These are phyloP conservation scores for Triglochin maritima DNA, from an alignment of 106 monocot genomes.

Conservation along the genomic window DNA sequence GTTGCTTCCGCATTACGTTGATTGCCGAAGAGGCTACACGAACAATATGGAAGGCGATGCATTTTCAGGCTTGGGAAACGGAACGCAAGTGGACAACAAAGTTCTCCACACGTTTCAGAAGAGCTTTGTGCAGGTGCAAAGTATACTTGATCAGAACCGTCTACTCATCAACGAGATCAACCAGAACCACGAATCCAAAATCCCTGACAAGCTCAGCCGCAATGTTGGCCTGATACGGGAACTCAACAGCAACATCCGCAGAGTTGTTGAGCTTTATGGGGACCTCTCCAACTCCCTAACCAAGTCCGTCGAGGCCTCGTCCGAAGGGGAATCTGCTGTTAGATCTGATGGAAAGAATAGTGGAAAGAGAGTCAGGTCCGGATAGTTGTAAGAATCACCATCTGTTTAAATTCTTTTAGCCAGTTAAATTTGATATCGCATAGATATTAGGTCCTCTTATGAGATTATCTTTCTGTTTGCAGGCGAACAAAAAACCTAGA, in stretches of 20 bases:
- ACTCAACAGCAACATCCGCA: conserved; percentile 53
- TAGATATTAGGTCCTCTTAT: too few species aligned
- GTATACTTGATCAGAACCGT: conserved; percentile 47
- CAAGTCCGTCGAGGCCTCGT: conserved; percentile 17
- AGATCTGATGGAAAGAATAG: conserved; percentile 38
- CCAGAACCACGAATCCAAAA: conserved; percentile 44
- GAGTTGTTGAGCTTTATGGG: conserved; percentile 38
- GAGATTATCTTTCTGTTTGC: too few species aligned
- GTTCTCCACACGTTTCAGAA: conserved; percentile 48
- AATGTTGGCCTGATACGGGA: conserved; percentile 35
- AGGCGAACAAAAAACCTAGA: too few species aligned
- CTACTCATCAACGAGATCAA: conserved; percentile 56
- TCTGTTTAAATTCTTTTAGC: too few species aligned
- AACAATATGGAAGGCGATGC: conserved; percentile 39
- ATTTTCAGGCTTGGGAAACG: conserved; percentile 28
- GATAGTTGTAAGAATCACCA: background rate
- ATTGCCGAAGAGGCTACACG: background rate
- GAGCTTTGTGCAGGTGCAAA: conserved; percentile 51
- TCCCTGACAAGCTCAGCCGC: conserved; percentile 33
- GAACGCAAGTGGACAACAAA: conserved; percentile 27
- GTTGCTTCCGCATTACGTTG: too few species aligned
- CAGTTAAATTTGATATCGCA: too few species aligned
- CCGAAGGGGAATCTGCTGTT: conserved; percentile 20
- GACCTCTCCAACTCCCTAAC: conserved; percentile 36
- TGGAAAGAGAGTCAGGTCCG: conserved; percentile 29